Evolutionary conservation across 1,284 basidiomycete genomes (phyloP), one percentile per base, ranked within the genome.

Genomic region (Trichosporon ovoides): DNA sequence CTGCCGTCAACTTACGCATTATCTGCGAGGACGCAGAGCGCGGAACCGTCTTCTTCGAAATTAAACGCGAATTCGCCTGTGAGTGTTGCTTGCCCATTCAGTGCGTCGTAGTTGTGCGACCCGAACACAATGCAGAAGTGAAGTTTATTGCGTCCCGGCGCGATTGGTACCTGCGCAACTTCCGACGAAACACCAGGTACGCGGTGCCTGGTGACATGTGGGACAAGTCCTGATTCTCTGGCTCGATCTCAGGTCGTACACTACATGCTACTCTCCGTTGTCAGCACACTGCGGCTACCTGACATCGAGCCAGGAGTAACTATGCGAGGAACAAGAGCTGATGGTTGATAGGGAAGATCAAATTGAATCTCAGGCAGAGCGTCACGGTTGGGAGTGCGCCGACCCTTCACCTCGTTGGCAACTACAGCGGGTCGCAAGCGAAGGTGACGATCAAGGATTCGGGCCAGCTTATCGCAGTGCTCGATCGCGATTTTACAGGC

Each of bases 11-110:
- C 31, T 28, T 31, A 1, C 28, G 31, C 16, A 49, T 49, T 9
- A 33, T 33, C 48, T 34, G 28, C n/a, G 48, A 49, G 24, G 48
- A 49, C 31, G 48, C n/a, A n/a, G n/a, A 49, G 28, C 48, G 48
- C 16, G 48, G 48, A 12, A 49, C 48, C 7, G 48, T 31, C 28
- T 34, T 49, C 48, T 49, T 49, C 31, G n/a, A 31, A 10, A 49
- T 49, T 28, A 49, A 49, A 3, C 48, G 48, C 28, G 31, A 49
- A 3, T 35, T 19, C 19, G 34, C 33, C 14, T 36, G 49, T 51
- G 33, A 36, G 49, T 51, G 19, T 4, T 37, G 35, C 4, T 4
- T 28, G 28, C n/a, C n/a, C n/a, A n/a, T n/a, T n/a, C n/a, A n/a
- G n/a, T n/a, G n/a, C n/a, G n/a, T n/a, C n/a, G n/a, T n/a, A n/a